phyloP scores from a whole-genome alignment of 2,329 filamentous ascomycete genomes.

The Aspergillus floridensis region DNA sequence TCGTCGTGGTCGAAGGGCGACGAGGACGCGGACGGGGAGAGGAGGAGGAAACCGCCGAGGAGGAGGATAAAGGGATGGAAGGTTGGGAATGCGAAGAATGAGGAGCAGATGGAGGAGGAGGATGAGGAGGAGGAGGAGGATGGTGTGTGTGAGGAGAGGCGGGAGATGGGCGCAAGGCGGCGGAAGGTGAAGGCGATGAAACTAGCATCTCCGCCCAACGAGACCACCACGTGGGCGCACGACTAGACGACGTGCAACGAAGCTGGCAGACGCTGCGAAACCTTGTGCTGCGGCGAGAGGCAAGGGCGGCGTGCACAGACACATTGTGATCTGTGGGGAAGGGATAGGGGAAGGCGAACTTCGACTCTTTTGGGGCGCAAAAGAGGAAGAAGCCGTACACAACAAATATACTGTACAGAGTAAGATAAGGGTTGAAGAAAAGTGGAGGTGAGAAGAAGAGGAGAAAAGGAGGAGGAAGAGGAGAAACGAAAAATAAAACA shows the following conservation, averaged over 20 bases:
- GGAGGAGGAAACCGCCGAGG: constrained; percentile 13
- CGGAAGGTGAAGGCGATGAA: constrained; percentile 43
- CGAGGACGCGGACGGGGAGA: constrained; percentile 12
- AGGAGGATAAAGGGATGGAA: constrained; percentile 11
- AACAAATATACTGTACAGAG: neutral
- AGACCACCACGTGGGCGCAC: constrained; percentile 39
- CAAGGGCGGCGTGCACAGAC: constrained; percentile 29
- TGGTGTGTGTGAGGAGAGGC: constrained; percentile 23
- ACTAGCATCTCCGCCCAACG: constrained; percentile 39
- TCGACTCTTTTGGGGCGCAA: constrained; percentile 14
- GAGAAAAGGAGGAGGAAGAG: neutral
- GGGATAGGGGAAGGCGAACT: neutral
- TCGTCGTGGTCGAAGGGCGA: constrained; percentile 11
- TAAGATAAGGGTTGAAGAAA: neutral
- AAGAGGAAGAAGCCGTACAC: constrained; percentile 7
- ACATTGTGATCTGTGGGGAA: constrained; percentile 23
- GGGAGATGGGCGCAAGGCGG: constrained; percentile 35
- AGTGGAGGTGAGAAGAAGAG: neutral
- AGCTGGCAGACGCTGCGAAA: constrained; percentile 30
- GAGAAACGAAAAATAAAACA: constrained; percentile 3
- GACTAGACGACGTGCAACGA: constrained; percentile 33
- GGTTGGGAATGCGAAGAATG: constrained; percentile 15
- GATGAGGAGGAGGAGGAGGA: constrained; percentile 10
- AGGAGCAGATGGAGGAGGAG: constrained; percentile 16
- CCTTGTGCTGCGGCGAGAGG: constrained; percentile 22